These are phyloP conservation scores for Termitomyces sp. DNA, from an alignment of 768 basidiomycete genomes.

Conservation along the genomic window DNA sequence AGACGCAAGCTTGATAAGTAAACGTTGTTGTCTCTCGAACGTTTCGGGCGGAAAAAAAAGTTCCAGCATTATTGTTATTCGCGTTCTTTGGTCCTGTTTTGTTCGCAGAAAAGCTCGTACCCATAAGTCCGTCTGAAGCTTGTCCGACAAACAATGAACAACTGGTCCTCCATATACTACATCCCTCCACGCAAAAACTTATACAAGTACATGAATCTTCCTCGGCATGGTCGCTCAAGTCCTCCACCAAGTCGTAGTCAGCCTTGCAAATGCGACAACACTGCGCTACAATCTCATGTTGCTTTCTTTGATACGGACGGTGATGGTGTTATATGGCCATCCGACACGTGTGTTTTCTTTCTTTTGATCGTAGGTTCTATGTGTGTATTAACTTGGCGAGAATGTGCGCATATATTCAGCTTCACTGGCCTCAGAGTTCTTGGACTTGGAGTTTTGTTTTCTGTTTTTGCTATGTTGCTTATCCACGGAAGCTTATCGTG, in stretches of 20 bases:
- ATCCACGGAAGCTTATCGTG: slow-evolving; percentile 38
- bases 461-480: slow-evolving; percentile 28
- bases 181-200: slow-evolving; percentile 5
- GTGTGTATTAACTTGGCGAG: background rate
- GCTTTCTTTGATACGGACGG: slow-evolving; percentile 40
- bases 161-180: slow-evolving; percentile 12
- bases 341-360: slow-evolving; percentile 31
- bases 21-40: too few relatives aligned
- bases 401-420: background rate
- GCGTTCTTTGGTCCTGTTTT: too few relatives aligned
- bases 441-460: slow-evolving; percentile 30
- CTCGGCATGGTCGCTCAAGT: slow-evolving; percentile 10
- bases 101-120: background rate
- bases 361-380: background rate
- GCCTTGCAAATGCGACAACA: slow-evolving; percentile 21
- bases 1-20: too few relatives aligned
- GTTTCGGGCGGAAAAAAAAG: too few relatives aligned
- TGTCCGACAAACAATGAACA: slow-evolving; percentile 3
- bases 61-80: too few relatives aligned
- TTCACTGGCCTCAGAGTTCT: slow-evolving; percentile 28
- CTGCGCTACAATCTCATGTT: slow-evolving; percentile 35
- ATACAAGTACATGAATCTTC: slow-evolving; percentile 4
- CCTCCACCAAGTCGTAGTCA: slow-evolving; percentile 4
- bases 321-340: slow-evolving; percentile 42
- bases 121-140: background rate